Evolutionary conservation across 148 eudicot species (phyloP).

Genomic region (Rhododendron williamsianum): DNA sequence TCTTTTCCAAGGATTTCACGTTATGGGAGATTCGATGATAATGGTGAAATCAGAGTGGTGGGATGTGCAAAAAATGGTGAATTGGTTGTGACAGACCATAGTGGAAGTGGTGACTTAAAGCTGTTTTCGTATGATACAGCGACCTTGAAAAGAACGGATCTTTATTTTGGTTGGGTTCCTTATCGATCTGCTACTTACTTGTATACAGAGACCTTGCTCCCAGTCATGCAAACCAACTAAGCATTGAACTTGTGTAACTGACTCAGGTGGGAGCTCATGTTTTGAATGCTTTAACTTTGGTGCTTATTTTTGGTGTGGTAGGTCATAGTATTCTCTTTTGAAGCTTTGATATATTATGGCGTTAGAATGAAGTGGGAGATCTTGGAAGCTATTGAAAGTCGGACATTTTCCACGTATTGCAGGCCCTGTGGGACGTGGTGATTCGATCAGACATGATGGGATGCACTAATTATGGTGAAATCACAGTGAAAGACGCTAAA

Average conservation of each 20-base stretch:
- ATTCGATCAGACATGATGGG: neutral
- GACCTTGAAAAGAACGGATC: neutral
- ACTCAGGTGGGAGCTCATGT: neutral
- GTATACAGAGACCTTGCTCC: neutral
- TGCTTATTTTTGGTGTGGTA: neutral
- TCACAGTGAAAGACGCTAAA: neutral
- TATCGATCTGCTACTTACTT: neutral
- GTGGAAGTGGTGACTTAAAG: neutral
- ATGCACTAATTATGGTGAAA: neutral
- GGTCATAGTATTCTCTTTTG: no score
- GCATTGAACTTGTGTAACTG: neutral
- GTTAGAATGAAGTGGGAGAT: no score
- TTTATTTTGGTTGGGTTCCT: neutral
- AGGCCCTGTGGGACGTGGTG: no score
- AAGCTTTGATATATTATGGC: no score
- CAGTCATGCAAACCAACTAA: neutral
- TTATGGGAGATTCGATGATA: no score
- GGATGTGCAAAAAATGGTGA: no score
- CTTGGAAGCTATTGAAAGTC: no score
- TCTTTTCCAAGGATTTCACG: no score
- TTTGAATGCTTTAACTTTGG: neutral
- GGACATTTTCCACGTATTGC: no score
- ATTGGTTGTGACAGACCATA: neutral
- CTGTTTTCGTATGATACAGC: neutral
- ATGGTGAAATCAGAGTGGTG: no score